Conservation (phyloP, 1,284 basidiomycete genomes). For the Leccinum griseonigrum region DNA sequence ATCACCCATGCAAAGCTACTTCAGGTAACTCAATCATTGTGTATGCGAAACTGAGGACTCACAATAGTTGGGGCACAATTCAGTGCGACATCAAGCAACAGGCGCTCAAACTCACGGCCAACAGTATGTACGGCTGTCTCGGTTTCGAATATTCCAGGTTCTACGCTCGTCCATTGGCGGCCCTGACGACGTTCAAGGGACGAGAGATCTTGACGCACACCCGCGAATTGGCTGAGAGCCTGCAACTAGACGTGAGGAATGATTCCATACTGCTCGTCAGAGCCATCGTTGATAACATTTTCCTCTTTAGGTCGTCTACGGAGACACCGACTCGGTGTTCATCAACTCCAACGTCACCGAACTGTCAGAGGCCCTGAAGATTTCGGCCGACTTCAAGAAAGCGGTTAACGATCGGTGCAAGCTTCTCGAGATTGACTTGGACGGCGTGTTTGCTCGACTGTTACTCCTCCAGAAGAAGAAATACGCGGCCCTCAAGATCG, state of each 20-base stretch:
- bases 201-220: slow-evolving; percentile 97
- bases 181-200: slow-evolving; percentile 97
- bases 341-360: slow-evolving; percentile 95
- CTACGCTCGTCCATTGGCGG: slow-evolving; percentile 93
- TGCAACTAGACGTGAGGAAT: slow-evolving; percentile 78
- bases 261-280: not conserved
- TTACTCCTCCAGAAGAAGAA: slow-evolving; percentile 98
- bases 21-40: slow-evolving; percentile 57
- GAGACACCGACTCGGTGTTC: slow-evolving; percentile 98
- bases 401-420: slow-evolving; percentile 95
- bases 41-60: slow-evolving; percentile 36
- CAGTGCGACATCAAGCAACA: slow-evolving; percentile 97
- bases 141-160: slow-evolving; percentile 98
- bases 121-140: slow-evolving; percentile 99
- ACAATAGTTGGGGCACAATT: not conserved
- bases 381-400: slow-evolving; percentile 92
- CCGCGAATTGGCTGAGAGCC: slow-evolving; percentile 86
- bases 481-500: slow-evolving; percentile 95
- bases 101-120: slow-evolving; percentile 97
- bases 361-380: slow-evolving; percentile 85
- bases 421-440: slow-evolving; percentile 95
- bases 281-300: not conserved
- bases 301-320: slow-evolving; percentile 83
- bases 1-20: slow-evolving; percentile 75
- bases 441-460: slow-evolving; percentile 91